A percentile compares a stretch with the other conserved stretches of the same genome.
phyloP scores from a whole-genome alignment of 257 asterid species.

The Lycium barbarum region DNA sequence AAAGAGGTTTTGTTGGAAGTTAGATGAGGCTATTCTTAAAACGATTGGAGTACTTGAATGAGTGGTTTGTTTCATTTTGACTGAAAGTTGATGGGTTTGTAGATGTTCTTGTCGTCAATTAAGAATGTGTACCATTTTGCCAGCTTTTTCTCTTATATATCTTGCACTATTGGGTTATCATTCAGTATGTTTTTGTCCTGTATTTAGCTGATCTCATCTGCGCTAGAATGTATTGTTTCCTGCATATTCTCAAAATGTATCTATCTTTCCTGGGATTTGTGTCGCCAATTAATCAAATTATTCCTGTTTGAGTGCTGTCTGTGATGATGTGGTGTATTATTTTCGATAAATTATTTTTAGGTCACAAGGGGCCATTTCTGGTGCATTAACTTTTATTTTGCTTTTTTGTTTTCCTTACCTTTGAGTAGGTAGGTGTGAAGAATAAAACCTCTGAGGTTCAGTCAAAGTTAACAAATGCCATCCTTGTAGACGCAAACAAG shows the following conservation, averaged over 20 bases:
- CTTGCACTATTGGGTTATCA: neutral
- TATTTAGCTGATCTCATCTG: constrained; percentile 6
- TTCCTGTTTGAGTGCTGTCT: constrained; percentile 1
- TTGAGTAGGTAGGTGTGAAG: constrained; percentile 93
- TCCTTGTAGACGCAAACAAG: constrained; percentile 84
- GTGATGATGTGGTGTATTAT: neutral
- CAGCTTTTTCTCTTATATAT: constrained; percentile 1
- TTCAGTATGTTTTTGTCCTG: neutral
- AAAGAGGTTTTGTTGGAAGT: constrained; percentile 11
- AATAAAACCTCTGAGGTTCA: constrained; percentile 83
- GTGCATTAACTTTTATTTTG: constrained; percentile 11
- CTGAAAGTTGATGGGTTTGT: constrained; percentile 14
- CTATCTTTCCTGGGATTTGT: neutral
- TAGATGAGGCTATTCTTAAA: constrained; percentile 16
- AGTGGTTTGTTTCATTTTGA: constrained; percentile 12
- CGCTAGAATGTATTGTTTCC: neutral
- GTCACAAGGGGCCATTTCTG: neutral
- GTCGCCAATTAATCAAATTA: constrained; percentile 8
- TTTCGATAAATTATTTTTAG: neutral
- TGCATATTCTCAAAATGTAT: neutral
- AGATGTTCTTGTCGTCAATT: neutral
- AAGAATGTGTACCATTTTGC: constrained; percentile 21
- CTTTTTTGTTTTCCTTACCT: constrained; percentile 25
- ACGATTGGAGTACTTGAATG: constrained; percentile 22
- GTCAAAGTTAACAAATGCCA: constrained; percentile 76